These are phyloP conservation scores for Candida qinlingensis DNA, from an alignment of 805 yeast species.

Conservation along the genomic window DNA sequence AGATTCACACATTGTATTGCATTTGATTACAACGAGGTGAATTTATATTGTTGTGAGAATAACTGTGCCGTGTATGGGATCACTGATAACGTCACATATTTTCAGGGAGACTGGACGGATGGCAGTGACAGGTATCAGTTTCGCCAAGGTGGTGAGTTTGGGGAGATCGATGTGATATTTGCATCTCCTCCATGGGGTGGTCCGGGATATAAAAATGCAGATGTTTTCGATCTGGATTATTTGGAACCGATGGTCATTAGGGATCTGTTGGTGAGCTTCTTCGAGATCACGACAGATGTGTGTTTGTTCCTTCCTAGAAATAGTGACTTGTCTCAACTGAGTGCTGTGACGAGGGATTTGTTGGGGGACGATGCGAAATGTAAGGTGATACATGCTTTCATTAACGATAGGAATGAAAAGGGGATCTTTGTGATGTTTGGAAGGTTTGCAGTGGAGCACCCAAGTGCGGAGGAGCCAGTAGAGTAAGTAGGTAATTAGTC, in stretches of 20 bases:
- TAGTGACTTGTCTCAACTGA: slow-evolving; percentile 47
- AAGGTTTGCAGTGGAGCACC: background rate
- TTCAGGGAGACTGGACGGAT: slow-evolving; percentile 42
- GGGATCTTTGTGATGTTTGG: slow-evolving; percentile 39
- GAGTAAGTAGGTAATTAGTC: too few relatives aligned
- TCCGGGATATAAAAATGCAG: slow-evolving; percentile 43
- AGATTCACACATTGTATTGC: slow-evolving; percentile 53
- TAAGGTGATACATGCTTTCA: slow-evolving; percentile 39
- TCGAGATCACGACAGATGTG: slow-evolving; percentile 39
- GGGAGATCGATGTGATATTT: slow-evolving; percentile 48
- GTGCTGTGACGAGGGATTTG: slow-evolving; percentile 39
- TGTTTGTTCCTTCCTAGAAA: slow-evolving; percentile 63
- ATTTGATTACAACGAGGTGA: slow-evolving; percentile 54
- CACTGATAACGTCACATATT: slow-evolving; percentile 41
- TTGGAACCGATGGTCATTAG: slow-evolving; percentile 45
- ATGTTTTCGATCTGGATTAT: slow-evolving; percentile 40
- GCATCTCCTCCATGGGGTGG: slow-evolving; percentile 94
- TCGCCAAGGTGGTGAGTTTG: background rate
- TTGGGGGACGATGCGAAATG: slow-evolving; percentile 40
- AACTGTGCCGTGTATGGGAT: slow-evolving; percentile 65
- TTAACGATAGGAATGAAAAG: slow-evolving; percentile 36
- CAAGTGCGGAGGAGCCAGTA: too few relatives aligned
- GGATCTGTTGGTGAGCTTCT: slow-evolving; percentile 38
- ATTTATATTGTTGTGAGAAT: slow-evolving; percentile 59
- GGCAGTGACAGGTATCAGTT: slow-evolving; percentile 15